phyloP scores from a whole-genome alignment of 768 basidiomycete genomes.

The Leucogyrophana mollusca region DNA sequence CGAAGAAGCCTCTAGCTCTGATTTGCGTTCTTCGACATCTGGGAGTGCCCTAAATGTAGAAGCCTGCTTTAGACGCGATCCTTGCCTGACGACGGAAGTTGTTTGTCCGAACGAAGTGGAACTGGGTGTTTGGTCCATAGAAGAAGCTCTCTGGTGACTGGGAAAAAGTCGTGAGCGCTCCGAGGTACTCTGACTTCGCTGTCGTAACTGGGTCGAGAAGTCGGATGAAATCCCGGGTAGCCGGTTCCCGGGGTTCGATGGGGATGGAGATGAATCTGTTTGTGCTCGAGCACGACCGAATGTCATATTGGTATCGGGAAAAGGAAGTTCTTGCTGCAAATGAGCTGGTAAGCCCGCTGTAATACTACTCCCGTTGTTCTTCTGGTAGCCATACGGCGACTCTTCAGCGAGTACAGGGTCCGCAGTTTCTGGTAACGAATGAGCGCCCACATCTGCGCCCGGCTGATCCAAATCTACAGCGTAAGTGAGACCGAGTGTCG shows the following conservation, averaged over 20 bases:
- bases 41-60: constrained; percentile 5
- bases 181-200: constrained; percentile 16
- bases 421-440: neutral
- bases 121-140: constrained; percentile 3
- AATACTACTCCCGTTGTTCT: neutral
- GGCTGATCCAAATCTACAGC: constrained; percentile 15
- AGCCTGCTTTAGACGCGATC: constrained; percentile 7
- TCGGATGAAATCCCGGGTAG: constrained; percentile 9
- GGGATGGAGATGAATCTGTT: constrained; percentile 16
- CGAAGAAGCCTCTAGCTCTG: neutral
- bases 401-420: neutral
- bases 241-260: constrained; percentile 9
- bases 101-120: constrained; percentile 1
- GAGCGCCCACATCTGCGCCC: neutral
- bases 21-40: constrained; percentile 3
- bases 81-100: constrained; percentile 1
- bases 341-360: neutral
- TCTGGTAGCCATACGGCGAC: neutral
- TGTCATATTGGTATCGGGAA: neutral
- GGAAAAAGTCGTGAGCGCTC: constrained; percentile 3
- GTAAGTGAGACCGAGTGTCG: constrained; percentile 42
- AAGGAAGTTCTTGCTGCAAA: constrained; percentile 7
- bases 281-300: constrained; percentile 21
- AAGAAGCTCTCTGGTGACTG: constrained; percentile 1
- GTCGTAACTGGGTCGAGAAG: constrained; percentile 12